Percentiles rank a stretch among this genome's conserved stretches.
Evolutionary conservation across 495 filamentous ascomycete species (phyloP).

Genomic region (Penicillium manginii): DNA sequence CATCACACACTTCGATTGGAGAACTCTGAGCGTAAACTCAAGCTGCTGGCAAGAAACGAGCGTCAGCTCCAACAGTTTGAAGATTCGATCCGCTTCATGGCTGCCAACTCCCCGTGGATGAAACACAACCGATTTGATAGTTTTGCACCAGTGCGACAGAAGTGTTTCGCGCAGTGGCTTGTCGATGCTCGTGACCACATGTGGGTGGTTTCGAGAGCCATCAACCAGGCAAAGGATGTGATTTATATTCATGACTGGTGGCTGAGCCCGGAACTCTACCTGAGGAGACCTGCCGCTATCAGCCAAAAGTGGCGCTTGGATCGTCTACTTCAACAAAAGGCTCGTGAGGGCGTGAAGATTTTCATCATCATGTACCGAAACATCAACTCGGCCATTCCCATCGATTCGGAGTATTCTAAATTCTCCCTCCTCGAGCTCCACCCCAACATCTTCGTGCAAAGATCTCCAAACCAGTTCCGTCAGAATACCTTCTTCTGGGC

Average conservation of each 20-base stretch:
- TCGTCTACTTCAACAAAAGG: slow-evolving; percentile 90
- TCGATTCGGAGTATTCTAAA: slow-evolving; percentile 98
- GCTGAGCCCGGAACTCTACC: slow-evolving; percentile 94
- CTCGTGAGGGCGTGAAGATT: slow-evolving; percentile 92
- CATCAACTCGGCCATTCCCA: slow-evolving; percentile 96
- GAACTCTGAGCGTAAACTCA: slow-evolving; percentile 87
- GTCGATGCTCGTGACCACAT: slow-evolving; percentile 98
- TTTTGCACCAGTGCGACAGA: slow-evolving; percentile 86
- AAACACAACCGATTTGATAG: slow-evolving; percentile 85
- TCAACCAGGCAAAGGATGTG: slow-evolving; percentile 97
- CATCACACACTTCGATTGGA: slow-evolving; percentile 83
- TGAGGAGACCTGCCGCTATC: slow-evolving; percentile 92
- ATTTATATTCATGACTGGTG: slow-evolving; percentile 99
- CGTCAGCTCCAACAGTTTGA: slow-evolving; percentile 89
- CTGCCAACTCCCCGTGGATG: slow-evolving; percentile 76
- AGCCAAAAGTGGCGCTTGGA: slow-evolving; percentile 99
- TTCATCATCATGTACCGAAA: slow-evolving; percentile 99
- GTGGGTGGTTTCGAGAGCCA: slow-evolving; percentile 98
- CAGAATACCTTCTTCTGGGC: slow-evolving; percentile 99
- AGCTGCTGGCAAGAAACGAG: slow-evolving; percentile 91
- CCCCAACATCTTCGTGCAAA: slow-evolving; percentile 93
- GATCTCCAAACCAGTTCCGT: slow-evolving; percentile 95
- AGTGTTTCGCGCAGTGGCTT: slow-evolving; percentile 93
- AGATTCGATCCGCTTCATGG: slow-evolving; percentile 87
- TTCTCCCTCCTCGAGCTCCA: slow-evolving; percentile 96